Percentiles rank a stretch among this genome's conserved stretches.
These are phyloP conservation scores for Scenedesmus sp. DNA, from an alignment of 163 green algal genomes.

Conservation along the genomic window DNA sequence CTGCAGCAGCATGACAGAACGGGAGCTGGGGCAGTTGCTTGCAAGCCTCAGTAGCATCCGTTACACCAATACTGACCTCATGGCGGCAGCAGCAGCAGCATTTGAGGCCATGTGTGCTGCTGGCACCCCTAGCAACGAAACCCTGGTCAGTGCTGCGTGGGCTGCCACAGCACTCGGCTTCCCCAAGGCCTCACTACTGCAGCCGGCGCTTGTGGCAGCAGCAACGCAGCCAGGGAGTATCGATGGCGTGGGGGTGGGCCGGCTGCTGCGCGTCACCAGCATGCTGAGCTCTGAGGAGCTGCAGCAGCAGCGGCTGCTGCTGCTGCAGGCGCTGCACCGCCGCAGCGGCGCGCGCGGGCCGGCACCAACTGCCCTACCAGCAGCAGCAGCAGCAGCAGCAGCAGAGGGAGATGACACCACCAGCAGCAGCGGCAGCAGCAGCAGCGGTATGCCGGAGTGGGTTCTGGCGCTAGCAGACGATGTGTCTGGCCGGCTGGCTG, in stretches of 20 bases:
- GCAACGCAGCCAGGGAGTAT: background rate
- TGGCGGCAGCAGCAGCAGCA: constrained; percentile 30
- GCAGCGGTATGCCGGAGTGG: background rate
- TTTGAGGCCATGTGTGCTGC: background rate
- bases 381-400: background rate
- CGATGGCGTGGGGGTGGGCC: background rate
- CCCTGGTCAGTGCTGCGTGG: background rate
- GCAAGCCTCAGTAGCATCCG: background rate
- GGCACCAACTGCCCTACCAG: background rate
- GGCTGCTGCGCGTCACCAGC: background rate
- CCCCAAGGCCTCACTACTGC: background rate
- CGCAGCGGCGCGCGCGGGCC: background rate
- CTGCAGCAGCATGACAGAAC: background rate
- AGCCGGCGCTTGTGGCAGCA: constrained; percentile 25
- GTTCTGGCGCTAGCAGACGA: constrained; percentile 15
- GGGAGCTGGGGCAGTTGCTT: constrained; percentile 3
- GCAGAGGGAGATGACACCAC: background rate
- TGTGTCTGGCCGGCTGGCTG: background rate
- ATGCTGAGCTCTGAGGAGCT: background rate
- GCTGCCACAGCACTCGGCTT: background rate
- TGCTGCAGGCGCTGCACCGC: constrained; percentile 17
- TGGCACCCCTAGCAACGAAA: background rate
- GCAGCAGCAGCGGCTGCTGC: background rate
- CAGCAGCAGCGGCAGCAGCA: background rate
- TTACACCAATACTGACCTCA: constrained; percentile 6